These are phyloP conservation scores for Rugosomyces carneus DNA, from an alignment of 1,284 basidiomycete species.

Conservation along the genomic window DNA sequence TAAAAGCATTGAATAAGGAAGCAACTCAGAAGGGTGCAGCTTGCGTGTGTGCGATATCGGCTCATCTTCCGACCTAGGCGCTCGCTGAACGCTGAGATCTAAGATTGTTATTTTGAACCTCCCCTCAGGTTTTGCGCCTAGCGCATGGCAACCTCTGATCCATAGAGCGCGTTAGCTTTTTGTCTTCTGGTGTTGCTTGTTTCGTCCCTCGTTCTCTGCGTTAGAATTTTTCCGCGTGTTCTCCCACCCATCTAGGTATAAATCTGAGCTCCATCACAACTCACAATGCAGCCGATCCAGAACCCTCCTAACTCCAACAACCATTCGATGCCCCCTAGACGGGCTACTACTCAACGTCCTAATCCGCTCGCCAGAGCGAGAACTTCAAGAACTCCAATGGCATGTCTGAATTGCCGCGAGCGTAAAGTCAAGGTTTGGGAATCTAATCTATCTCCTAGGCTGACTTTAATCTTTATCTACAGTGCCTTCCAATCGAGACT, in stretches of 20 bases:
- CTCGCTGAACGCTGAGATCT: slow-evolving; percentile 4
- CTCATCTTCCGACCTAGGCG: neutral
- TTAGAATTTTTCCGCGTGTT: slow-evolving; percentile 9
- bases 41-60: neutral
- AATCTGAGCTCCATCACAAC: neutral
- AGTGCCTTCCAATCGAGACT: slow-evolving; percentile 22
- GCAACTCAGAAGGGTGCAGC: neutral
- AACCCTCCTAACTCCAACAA: neutral
- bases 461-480: slow-evolving; percentile 1
- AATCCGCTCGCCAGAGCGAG: neutral
- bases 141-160: neutral
- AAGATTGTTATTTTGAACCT: neutral
- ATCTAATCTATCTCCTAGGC: neutral
- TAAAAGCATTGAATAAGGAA: neutral
- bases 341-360: neutral
- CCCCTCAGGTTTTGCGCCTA: neutral
- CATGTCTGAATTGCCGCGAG: slow-evolving; percentile 45
- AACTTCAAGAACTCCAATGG: slow-evolving; percentile 37
- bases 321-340: neutral
- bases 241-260: slow-evolving; percentile 1
- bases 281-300: neutral
- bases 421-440: slow-evolving; percentile 45
- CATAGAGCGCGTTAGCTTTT: neutral
- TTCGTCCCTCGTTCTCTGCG: neutral
- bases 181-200: neutral